Evolutionary conservation across 2,329 filamentous ascomycete genomes (phyloP).

Genomic region (Monosporascus sp.): DNA sequence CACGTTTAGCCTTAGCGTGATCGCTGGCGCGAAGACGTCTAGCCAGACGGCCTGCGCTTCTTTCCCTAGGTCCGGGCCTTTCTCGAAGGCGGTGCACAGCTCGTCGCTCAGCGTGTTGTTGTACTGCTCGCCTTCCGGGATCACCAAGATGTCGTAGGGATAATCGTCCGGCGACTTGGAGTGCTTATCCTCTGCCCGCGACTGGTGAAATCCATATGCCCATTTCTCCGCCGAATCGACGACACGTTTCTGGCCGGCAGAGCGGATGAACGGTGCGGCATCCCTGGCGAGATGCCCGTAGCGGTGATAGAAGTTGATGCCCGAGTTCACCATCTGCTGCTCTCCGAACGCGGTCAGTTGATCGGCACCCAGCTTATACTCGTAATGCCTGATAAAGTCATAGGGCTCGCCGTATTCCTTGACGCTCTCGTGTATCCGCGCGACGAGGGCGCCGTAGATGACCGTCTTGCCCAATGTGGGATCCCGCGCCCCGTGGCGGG

Average conservation of each 20-base stretch:
- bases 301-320: conserved; percentile 67
- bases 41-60: conserved; percentile 54
- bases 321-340: conserved; percentile 68
- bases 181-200: conserved; percentile 36
- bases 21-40: conserved; percentile 58
- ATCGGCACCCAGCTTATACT: conserved; percentile 66
- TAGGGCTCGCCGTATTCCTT: conserved; percentile 57
- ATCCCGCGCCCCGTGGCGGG: conserved; percentile 78
- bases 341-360: conserved; percentile 64
- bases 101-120: conserved; percentile 83
- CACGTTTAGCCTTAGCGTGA: conserved; percentile 63
- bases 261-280: conserved; percentile 64
- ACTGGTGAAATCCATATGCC: conserved; percentile 65
- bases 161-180: conserved; percentile 39
- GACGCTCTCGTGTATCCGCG: conserved; percentile 55
- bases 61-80: conserved; percentile 45
- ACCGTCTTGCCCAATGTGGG: conserved; percentile 66
- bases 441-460: conserved; percentile 58
- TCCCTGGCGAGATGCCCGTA: conserved; percentile 59
- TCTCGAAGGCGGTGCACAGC: conserved; percentile 66
- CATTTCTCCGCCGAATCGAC: conserved; percentile 71
- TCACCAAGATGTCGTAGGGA: conserved; percentile 54
- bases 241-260: conserved; percentile 65
- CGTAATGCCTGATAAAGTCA: conserved; percentile 66
- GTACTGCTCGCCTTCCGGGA: conserved; percentile 59